phyloP scores from a whole-genome alignment of 2,329 filamentous ascomycete species.

The Dryadomyces quercus-mongolicae region DNA sequence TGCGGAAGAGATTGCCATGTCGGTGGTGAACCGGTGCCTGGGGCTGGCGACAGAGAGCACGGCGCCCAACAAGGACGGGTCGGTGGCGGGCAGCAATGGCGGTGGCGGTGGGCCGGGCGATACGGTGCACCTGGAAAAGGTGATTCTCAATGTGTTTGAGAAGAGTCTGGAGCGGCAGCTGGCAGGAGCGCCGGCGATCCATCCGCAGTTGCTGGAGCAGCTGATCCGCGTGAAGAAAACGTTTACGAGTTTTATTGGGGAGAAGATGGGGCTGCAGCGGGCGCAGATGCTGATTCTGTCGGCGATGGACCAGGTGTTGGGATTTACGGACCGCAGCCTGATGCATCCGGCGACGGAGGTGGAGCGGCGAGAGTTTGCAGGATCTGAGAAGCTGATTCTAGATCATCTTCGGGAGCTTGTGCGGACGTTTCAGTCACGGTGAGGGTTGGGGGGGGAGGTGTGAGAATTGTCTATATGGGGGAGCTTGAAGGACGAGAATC shows the following conservation, averaged over 20 bases:
- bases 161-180: constrained; percentile 6
- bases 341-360: constrained; percentile 15
- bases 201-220: constrained; percentile 27
- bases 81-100: neutral
- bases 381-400: constrained; percentile 21
- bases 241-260: constrained; percentile 29
- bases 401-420: constrained; percentile 15
- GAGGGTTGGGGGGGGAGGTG: neutral
- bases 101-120: constrained; percentile 13
- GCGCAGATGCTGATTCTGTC: constrained; percentile 36
- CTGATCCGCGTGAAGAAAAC: constrained; percentile 33
- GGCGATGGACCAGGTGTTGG: constrained; percentile 37
- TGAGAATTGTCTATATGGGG: no score
- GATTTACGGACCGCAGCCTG: constrained; percentile 30
- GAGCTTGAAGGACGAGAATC: no score
- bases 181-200: constrained; percentile 11
- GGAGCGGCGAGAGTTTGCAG: constrained; percentile 17
- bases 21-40: constrained; percentile 37
- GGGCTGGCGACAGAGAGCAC: constrained; percentile 29
- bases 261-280: constrained; percentile 25
- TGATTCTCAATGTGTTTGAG: constrained; percentile 32
- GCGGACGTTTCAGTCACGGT: constrained; percentile 3
- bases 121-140: constrained; percentile 29
- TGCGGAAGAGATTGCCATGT: constrained; percentile 36
- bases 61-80: constrained; percentile 16